Conservation (phyloP, 2,329 filamentous ascomycete species). For the Colletotrichum godetiae region DNA sequence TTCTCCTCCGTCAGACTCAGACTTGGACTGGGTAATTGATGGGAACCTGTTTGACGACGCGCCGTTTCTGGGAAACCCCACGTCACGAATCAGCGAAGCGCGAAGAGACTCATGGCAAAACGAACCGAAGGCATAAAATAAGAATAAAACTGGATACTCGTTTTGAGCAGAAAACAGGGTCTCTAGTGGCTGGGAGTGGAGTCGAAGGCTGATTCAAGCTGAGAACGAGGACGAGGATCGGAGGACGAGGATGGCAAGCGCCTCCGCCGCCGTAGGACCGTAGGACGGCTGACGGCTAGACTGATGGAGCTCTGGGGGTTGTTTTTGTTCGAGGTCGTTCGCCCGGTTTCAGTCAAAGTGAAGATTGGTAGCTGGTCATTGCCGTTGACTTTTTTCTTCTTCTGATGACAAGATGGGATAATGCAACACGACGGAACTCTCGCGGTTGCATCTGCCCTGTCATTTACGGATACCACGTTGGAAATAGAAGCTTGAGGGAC, state of each 20-base stretch:
- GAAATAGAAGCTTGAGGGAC: neutral
- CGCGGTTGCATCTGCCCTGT: conserved; percentile 3
- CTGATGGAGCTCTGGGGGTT: neutral
- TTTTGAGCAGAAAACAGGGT: neutral
- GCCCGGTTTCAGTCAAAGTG: conserved; percentile 29
- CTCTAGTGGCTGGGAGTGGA: neutral
- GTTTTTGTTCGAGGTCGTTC: neutral
- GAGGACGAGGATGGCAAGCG: neutral
- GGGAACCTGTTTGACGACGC: neutral
- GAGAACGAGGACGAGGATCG: neutral
- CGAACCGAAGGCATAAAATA: neutral
- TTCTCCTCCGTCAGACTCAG: neutral
- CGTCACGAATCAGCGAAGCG: neutral
- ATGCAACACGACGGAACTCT: conserved; percentile 19
- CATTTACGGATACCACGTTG: neutral
- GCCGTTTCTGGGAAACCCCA: neutral
- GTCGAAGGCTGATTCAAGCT: neutral
- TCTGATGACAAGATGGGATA: neutral
- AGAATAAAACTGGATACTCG: neutral
- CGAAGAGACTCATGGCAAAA: neutral
- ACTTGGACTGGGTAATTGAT: neutral
- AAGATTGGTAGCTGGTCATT: neutral
- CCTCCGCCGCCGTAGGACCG: neutral
- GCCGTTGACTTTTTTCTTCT: conserved; percentile 1
- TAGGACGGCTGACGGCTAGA: neutral